Evolutionary conservation across 805 yeast species (phyloP).

Genomic region (Zygosaccharomyces kombuchaensis): DNA sequence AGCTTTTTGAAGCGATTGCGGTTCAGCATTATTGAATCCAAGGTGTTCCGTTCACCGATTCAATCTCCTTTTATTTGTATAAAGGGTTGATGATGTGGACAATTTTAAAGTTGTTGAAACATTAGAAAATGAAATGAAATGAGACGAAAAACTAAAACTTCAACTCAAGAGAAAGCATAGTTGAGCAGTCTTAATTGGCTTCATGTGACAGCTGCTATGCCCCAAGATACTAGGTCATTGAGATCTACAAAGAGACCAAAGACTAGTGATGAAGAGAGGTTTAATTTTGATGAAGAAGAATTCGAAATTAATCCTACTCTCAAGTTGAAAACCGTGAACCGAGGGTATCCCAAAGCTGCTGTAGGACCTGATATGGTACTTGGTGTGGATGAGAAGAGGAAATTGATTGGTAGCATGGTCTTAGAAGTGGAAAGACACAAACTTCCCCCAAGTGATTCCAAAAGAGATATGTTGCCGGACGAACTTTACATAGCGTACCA

Average conservation of each 20-base stretch:
- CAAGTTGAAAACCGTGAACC: constrained; percentile 13
- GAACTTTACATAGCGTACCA: constrained; percentile 45
- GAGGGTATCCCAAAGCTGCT: constrained; percentile 6
- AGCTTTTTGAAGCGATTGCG: constrained; percentile 13
- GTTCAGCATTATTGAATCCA: constrained; percentile 7
- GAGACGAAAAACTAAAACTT: not conserved
- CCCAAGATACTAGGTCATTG: constrained; percentile 13
- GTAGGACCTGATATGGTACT: not conserved
- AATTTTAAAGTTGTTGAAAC: not conserved
- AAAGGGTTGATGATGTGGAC: not conserved
- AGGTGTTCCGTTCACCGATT: not conserved
- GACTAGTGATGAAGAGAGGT: constrained; percentile 24
- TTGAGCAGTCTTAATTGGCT: not conserved
- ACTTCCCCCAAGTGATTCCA: not conserved
- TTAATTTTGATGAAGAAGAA: constrained; percentile 36
- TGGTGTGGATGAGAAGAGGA: constrained; percentile 11
- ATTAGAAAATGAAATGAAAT: not conserved
- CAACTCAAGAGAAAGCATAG: not conserved
- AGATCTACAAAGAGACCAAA: constrained; percentile 15
- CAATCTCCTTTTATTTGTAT: not conserved
- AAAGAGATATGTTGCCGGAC: constrained; percentile 47
- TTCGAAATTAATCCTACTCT: constrained; percentile 21
- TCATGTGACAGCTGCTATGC: constrained; percentile 8
- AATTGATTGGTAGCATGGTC: constrained; percentile 21
- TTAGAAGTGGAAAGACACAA: constrained; percentile 15